Conservation (phyloP, 2,329 filamentous ascomycete species). For the Aspergillus bombycis region DNA sequence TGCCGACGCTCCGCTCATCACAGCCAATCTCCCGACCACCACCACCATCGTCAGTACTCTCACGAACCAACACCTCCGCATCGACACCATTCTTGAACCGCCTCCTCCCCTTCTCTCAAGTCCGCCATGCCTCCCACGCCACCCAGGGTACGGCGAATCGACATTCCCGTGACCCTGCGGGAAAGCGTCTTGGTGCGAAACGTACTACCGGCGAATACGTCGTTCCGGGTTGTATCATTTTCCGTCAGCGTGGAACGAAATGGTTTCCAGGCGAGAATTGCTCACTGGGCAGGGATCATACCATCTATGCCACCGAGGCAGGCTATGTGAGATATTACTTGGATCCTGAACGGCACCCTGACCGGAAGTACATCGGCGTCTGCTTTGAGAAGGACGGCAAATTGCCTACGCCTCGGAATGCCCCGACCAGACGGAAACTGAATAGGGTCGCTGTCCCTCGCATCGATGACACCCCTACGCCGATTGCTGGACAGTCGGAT, state of each 20-base stretch:
- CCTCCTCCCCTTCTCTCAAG: slow-evolving; percentile 47
- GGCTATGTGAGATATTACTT: slow-evolving; percentile 98
- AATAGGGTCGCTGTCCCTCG: slow-evolving; percentile 66
- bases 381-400: slow-evolving; percentile 80
- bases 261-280: slow-evolving; percentile 97
- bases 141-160: slow-evolving; percentile 68
- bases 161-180: slow-evolving; percentile 68
- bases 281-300: slow-evolving; percentile 93
- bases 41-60: slow-evolving; percentile 34
- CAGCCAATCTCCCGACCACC: slow-evolving; percentile 28
- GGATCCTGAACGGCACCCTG: slow-evolving; percentile 79
- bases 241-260: slow-evolving; percentile 89
- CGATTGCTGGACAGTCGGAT: slow-evolving; percentile 28
- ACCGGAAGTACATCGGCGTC: slow-evolving; percentile 92
- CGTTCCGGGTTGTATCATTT: slow-evolving; percentile 95
- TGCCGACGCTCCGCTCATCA: slow-evolving; percentile 33
- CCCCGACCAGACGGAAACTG: slow-evolving; percentile 73
- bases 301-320: slow-evolving; percentile 80
- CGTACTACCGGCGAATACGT: slow-evolving; percentile 91
- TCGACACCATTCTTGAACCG: slow-evolving; percentile 32
- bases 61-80: slow-evolving; percentile 32
- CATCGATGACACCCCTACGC: slow-evolving; percentile 18
- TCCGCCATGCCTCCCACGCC: slow-evolving; percentile 66
- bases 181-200: slow-evolving; percentile 93
- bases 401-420: slow-evolving; percentile 75